Conservation (phyloP, 768 basidiomycete genomes). For the Coprinellus micaceus region DNA sequence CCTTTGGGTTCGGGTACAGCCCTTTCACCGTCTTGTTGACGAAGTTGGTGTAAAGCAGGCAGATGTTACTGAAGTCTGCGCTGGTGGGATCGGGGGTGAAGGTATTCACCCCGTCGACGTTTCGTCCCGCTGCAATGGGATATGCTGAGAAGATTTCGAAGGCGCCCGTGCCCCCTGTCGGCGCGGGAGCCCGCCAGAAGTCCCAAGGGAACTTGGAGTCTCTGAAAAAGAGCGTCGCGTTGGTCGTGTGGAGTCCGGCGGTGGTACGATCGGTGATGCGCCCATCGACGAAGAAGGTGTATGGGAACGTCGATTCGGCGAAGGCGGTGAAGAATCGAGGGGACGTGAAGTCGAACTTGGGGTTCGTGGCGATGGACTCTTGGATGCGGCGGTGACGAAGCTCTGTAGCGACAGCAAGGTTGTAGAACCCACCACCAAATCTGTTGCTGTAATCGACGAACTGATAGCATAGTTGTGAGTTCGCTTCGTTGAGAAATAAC, state of each 20-base stretch:
- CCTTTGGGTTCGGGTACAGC: slow-evolving; percentile 19
- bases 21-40: slow-evolving; percentile 12
- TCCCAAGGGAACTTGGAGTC: slow-evolving; percentile 15
- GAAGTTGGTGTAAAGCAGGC: slow-evolving; percentile 15
- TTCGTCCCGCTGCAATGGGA: slow-evolving; percentile 14
- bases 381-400: slow-evolving; percentile 15
- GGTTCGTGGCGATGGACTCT: slow-evolving; percentile 21
- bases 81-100: slow-evolving; percentile 14
- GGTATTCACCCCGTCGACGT: slow-evolving; percentile 12
- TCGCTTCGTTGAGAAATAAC: too few species aligned
- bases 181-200: slow-evolving; percentile 12
- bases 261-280: slow-evolving; percentile 8
- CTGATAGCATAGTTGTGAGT: slow-evolving; percentile 2
- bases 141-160: slow-evolving; percentile 1
- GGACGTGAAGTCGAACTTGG: slow-evolving; percentile 14
- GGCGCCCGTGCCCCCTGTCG: slow-evolving; percentile 5
- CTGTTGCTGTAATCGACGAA: slow-evolving; percentile 13
- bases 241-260: slow-evolving; percentile 9
- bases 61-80: slow-evolving; percentile 12
- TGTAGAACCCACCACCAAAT: slow-evolving; percentile 20
- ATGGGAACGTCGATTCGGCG: slow-evolving; percentile 15
- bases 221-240: slow-evolving; percentile 17
- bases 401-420: slow-evolving; percentile 15
- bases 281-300: slow-evolving; percentile 19
- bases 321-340: slow-evolving; percentile 16